Evolutionary conservation across 148 eudicot species (phyloP).

Genomic region (Heliamphora exappendiculata): DNA sequence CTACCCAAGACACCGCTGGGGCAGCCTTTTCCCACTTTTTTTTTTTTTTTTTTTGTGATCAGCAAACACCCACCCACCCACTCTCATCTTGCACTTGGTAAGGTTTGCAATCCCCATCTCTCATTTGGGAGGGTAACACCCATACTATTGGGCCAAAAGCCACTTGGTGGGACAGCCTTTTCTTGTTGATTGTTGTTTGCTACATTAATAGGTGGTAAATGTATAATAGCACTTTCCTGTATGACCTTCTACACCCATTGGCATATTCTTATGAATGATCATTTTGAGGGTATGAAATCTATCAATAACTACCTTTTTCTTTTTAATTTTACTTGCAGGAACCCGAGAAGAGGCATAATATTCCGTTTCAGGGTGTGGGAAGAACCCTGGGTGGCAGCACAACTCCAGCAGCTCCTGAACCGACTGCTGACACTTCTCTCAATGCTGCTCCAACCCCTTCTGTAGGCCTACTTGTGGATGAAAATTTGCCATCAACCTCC

Average conservation of each 20-base stretch:
- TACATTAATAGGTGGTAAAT: neutral
- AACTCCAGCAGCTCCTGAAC: conserved; percentile 24
- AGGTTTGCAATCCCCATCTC: too few species aligned
- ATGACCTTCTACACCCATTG: neutral
- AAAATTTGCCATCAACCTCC: conserved; percentile 45
- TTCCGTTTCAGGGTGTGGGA: conserved; percentile 52
- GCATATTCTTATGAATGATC: neutral
- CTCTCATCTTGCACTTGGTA: too few species aligned
- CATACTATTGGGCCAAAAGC: too few species aligned
- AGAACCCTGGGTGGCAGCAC: conserved; percentile 55
- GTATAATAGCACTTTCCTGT: neutral
- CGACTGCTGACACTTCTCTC: conserved; percentile 17
- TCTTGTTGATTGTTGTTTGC: conserved; percentile 6
- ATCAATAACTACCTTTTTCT: neutral
- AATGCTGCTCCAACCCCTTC: conserved; percentile 33
- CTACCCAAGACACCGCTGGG: neutral
- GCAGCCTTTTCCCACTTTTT: neutral
- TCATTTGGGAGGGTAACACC: too few species aligned
- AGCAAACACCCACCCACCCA: too few species aligned
- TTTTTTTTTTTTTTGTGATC: too few species aligned
- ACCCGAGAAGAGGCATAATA: conserved; percentile 36
- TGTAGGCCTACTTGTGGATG: conserved; percentile 35
- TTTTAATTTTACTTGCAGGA: conserved; percentile 29
- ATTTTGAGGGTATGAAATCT: neutral
- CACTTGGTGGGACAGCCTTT: neutral